Percentiles rank a stretch among this genome's conserved stretches.
Evolutionary conservation across 768 basidiomycete species (phyloP).

Genomic region (Rhodotorula paludigena): DNA sequence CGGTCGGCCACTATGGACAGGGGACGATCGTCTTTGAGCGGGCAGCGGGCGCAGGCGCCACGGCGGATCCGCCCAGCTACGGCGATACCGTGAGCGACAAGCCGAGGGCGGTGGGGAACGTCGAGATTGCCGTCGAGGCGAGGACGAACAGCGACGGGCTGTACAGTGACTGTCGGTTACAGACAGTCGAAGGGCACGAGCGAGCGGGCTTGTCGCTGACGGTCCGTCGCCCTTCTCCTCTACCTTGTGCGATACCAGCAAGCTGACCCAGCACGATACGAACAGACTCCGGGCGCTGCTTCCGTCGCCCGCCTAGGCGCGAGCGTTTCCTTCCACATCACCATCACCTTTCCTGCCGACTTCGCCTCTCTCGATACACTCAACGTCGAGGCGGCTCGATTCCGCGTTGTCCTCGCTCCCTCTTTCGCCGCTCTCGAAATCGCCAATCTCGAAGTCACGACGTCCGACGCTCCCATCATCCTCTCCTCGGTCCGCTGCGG

Average conservation of each 20-base stretch:
- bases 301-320: constrained; percentile 7
- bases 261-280: no score
- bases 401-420: constrained; percentile 8
- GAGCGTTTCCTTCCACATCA: constrained; percentile 19
- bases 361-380: constrained; percentile 6
- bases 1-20: neutral
- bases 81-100: neutral
- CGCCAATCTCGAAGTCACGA: neutral
- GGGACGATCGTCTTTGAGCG: neutral
- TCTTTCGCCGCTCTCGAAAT: constrained; percentile 2
- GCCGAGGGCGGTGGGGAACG: neutral
- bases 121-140: constrained; percentile 8
- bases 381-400: neutral
- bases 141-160: constrained; percentile 18
- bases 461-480: constrained; percentile 10
- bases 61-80: neutral
- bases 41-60: neutral
- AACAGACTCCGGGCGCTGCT: neutral
- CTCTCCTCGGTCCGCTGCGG: neutral
- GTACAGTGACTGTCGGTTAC: neutral
- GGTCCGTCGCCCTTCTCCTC: neutral
- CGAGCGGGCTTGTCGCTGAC: neutral
- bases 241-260: no score
- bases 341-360: constrained; percentile 7
- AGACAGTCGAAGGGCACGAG: constrained; percentile 7